phyloP scores from a whole-genome alignment of 257 asterid species.

The Echites panduratus region DNA sequence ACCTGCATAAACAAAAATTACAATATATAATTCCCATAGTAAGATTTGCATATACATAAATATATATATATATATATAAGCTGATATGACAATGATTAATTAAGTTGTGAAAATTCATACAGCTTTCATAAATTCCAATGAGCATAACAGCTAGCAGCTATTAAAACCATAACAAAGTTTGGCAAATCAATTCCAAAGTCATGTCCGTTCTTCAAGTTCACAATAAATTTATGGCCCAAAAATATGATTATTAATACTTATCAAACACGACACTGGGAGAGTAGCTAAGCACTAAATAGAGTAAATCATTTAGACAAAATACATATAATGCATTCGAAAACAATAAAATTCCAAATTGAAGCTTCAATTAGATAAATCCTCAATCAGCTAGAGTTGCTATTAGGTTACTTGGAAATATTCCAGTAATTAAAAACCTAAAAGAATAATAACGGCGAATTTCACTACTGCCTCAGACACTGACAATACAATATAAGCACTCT shows the following conservation, averaged over 20 bases:
- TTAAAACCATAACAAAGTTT: not conserved
- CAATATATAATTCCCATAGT: not conserved
- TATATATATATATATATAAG: not conserved
- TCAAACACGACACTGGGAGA: not conserved
- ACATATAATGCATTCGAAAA: not conserved
- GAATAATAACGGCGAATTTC: not conserved
- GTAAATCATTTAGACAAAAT: not conserved
- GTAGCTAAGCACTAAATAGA: not conserved
- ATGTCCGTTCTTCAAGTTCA: not conserved
- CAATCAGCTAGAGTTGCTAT: not conserved
- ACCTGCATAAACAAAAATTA: conserved; percentile 9
- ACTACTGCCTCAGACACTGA: not conserved
- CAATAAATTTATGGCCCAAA: no score
- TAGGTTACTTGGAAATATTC: not conserved
- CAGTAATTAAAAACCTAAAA: not conserved
- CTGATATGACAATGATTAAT: not conserved
- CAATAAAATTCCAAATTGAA: not conserved
- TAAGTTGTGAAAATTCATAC: no score
- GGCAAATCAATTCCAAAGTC: not conserved
- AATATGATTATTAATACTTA: not conserved
- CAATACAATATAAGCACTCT: not conserved
- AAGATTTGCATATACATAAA: no score
- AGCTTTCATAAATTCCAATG: not conserved
- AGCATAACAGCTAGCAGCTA: not conserved
- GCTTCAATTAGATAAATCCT: not conserved